Evolutionary conservation across 2,329 filamentous ascomycete genomes (phyloP).

Genomic region (Colletotrichum cereale): DNA sequence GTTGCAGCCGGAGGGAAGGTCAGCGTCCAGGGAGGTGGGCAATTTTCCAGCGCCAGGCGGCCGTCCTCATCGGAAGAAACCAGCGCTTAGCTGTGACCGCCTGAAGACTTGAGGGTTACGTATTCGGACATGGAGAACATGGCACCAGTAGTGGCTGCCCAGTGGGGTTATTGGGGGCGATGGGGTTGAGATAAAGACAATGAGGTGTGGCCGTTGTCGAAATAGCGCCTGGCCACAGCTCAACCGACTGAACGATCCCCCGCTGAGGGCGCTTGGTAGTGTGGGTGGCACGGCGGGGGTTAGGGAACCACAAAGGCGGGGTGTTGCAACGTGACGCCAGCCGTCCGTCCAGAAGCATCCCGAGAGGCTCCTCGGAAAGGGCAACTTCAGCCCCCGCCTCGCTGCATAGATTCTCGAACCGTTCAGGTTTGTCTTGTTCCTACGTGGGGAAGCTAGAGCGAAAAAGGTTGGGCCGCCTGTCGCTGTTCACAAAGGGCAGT

Average conservation of each 20-base stretch:
- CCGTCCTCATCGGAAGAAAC: neutral
- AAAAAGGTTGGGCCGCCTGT: neutral
- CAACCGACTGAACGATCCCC: neutral
- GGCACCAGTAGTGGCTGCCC: too few species aligned
- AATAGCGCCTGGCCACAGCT: neutral
- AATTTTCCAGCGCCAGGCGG: neutral
- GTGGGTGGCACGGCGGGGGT: constrained; percentile 26
- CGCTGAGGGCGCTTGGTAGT: constrained; percentile 13
- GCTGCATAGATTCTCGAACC: too few species aligned
- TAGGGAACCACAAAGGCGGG: constrained; percentile 21
- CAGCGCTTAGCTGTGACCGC: neutral
- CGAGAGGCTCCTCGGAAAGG: neutral
- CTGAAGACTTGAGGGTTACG: neutral
- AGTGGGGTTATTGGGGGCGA: neutral
- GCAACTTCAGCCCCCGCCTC: neutral
- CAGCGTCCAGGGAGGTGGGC: neutral
- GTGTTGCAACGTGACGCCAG: constrained; percentile 7
- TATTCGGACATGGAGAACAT: neutral
- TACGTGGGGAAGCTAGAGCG: neutral
- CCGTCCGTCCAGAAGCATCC: neutral
- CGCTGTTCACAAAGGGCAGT: neutral
- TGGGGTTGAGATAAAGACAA: neutral
- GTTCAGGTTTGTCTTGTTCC: neutral
- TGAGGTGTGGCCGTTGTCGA: neutral
- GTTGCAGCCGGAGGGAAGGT: neutral